Evolutionary conservation across 2,329 filamentous ascomycete genomes (phyloP).

Genomic region (Talaromyces marneffei): DNA sequence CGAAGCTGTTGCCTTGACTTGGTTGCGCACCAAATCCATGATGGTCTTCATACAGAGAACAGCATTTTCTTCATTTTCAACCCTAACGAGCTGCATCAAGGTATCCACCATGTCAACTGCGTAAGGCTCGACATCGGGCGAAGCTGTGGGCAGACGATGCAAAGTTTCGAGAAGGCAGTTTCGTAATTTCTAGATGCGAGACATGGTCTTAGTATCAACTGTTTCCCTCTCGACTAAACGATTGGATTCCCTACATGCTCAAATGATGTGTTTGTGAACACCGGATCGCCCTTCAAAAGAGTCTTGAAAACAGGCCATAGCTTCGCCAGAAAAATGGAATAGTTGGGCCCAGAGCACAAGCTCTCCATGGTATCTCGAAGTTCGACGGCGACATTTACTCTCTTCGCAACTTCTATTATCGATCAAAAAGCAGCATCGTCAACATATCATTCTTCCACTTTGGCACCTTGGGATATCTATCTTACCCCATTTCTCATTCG

Average conservation of each 20-base stretch:
- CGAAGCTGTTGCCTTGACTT: slow-evolving; percentile 71
- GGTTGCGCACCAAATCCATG: slow-evolving; percentile 92
- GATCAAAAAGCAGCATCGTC: neutral
- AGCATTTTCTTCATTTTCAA: slow-evolving; percentile 97
- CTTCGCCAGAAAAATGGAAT: slow-evolving; percentile 74
- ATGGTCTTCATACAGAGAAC: slow-evolving; percentile 98
- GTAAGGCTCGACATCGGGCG: slow-evolving; percentile 79
- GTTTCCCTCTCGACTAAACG: neutral
- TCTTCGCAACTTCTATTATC: slow-evolving; percentile 66
- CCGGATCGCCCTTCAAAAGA: slow-evolving; percentile 76
- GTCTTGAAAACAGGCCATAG: slow-evolving; percentile 84
- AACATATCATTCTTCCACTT: neutral
- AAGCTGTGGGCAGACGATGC: slow-evolving; percentile 72
- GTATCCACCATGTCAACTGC: slow-evolving; percentile 84
- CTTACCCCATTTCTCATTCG: slow-evolving; percentile 44
- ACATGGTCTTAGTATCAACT: neutral
- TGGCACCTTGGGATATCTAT: neutral
- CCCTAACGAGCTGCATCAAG: slow-evolving; percentile 78
- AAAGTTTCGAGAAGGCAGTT: slow-evolving; percentile 93
- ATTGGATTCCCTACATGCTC: slow-evolving; percentile 62
- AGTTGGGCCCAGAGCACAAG: slow-evolving; percentile 73
- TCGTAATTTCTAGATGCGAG: slow-evolving; percentile 65
- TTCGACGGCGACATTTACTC: slow-evolving; percentile 74
- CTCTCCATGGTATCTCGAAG: slow-evolving; percentile 83
- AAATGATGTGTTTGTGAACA: slow-evolving; percentile 82